Percentiles rank a stretch among this genome's conserved stretches.
phyloP scores from a whole-genome alignment of 2,329 filamentous ascomycete species.

The Hymenoscyphus repandus region DNA sequence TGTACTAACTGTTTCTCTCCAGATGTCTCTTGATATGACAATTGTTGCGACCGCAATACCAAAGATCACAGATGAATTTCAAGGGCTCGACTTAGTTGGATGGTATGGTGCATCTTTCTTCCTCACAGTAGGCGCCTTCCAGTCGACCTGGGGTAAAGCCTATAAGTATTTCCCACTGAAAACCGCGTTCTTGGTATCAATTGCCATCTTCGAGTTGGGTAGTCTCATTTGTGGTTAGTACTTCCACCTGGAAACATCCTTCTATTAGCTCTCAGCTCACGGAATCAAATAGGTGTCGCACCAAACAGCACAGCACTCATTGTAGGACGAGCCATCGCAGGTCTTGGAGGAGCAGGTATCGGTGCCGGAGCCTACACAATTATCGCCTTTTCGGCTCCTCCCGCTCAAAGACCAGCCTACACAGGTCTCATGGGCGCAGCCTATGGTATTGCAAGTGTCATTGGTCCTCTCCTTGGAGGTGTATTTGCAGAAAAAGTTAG shows the following conservation, averaged over 20 bases:
- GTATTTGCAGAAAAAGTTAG: constrained; percentile 34
- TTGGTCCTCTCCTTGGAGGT: constrained; percentile 34
- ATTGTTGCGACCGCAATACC: constrained; percentile 54
- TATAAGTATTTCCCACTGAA: constrained; percentile 34
- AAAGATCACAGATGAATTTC: constrained; percentile 47
- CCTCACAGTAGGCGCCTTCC: constrained; percentile 38
- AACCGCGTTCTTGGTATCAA: constrained; percentile 28
- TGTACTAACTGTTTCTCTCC: background rate
- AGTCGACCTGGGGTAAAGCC: constrained; percentile 30
- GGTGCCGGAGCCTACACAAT: constrained; percentile 40
- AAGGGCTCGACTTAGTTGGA: constrained; percentile 42
- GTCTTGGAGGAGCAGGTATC: constrained; percentile 31
- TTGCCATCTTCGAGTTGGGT: constrained; percentile 35
- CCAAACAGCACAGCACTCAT: constrained; percentile 33
- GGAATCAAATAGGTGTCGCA: constrained; percentile 22
- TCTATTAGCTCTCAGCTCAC: background rate
- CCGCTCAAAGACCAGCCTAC: constrained; percentile 31
- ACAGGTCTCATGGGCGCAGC: constrained; percentile 32
- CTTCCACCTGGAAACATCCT: too few relatives aligned
- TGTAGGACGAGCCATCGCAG: constrained; percentile 33
- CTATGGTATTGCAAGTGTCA: constrained; percentile 27
- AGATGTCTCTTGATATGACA: constrained; percentile 38
- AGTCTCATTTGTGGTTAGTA: constrained; percentile 33
- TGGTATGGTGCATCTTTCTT: constrained; percentile 57
- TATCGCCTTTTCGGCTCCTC: constrained; percentile 35